A percentile compares a stretch with the other conserved stretches of the same genome.
These are phyloP conservation scores for Sporisorium iseilematis-ciliati DNA, from an alignment of 1,284 basidiomycete species.

Conservation along the genomic window DNA sequence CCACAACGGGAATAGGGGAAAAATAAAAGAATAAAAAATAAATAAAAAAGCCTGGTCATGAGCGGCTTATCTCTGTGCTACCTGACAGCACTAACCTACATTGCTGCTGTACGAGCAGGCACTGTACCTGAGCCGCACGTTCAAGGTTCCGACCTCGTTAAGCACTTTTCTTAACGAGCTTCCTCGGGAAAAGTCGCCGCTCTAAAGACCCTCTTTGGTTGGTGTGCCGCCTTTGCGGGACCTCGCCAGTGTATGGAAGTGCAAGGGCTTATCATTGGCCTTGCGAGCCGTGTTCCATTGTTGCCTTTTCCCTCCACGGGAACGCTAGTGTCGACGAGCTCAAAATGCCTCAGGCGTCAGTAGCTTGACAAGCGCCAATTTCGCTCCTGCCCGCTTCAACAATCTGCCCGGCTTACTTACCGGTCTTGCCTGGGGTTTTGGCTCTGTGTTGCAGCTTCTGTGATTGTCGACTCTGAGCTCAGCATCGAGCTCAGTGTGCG, in stretches of 20 bases:
- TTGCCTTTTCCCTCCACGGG: not conserved
- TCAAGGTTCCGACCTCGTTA: too few species aligned
- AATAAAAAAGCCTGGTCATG: not conserved
- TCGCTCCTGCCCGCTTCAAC: not conserved
- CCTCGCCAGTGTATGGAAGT: not conserved
- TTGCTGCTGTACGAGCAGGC: not conserved
- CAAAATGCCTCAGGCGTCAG: not conserved
- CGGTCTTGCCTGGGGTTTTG: too few species aligned
- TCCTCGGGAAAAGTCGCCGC: not conserved
- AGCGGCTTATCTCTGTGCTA: slow-evolving; percentile 12
- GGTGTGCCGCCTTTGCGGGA: not conserved
- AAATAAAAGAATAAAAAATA: not conserved
- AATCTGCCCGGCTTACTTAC: too few species aligned
- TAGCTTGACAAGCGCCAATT: not conserved
- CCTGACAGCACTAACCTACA: not conserved
- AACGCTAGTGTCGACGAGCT: not conserved
- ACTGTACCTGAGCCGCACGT: not conserved
- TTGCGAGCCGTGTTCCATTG: not conserved
- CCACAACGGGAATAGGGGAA: not conserved
- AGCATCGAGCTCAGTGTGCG: too few species aligned
- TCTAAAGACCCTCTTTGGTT: not conserved
- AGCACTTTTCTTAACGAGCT: slow-evolving; percentile 7
- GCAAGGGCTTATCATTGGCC: not conserved
- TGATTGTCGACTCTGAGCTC: too few species aligned
- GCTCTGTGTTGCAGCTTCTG: too few species aligned